phyloP scores from a whole-genome alignment of 768 basidiomycete genomes.

The Boletus huronensis region DNA sequence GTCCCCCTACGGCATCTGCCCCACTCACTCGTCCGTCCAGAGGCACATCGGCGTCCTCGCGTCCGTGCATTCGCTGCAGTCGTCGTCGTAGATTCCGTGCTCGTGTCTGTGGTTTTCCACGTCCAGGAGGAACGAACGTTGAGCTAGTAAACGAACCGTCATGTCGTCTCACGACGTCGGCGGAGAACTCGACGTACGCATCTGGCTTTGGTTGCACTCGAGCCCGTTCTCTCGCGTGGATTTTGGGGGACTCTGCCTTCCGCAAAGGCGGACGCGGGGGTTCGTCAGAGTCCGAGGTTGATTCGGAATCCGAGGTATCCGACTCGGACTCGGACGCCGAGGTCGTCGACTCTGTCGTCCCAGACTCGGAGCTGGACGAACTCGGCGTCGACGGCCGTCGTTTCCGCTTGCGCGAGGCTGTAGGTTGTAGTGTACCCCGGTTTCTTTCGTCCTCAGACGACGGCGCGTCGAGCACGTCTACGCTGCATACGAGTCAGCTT shows the following conservation, averaged over 20 bases:
- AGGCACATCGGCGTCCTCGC: conserved; percentile 10
- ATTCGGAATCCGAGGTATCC: conserved; percentile 16
- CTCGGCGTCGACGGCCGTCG: conserved; percentile 13
- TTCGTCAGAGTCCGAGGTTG: conserved; percentile 14
- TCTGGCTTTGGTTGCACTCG: conserved; percentile 1
- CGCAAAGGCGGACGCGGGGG: not conserved
- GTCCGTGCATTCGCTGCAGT: conserved; percentile 39
- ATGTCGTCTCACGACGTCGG: not conserved
- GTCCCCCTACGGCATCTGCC: conserved; percentile 36
- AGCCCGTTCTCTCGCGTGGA: conserved; percentile 9
- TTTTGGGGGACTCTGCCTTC: conserved; percentile 10
- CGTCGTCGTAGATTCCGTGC: conserved; percentile 57
- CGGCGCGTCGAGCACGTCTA: conserved; percentile 10
- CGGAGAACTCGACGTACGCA: not conserved
- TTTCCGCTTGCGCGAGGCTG: conserved; percentile 24
- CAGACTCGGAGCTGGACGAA: conserved; percentile 22
- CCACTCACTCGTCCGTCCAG: conserved; percentile 34
- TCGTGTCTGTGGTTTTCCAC: conserved; percentile 55
- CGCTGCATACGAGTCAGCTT: conserved; percentile 11
- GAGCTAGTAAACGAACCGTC: conserved; percentile 5
- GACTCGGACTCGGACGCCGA: conserved; percentile 28
- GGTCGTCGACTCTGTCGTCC: conserved; percentile 20
- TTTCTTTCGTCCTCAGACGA: not conserved
- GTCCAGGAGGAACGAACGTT: conserved; percentile 49
- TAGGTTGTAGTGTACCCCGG: not conserved